Evolutionary conservation across 495 filamentous ascomycete species (phyloP).

Genomic region (Penicillium macrosclerotiorum): DNA sequence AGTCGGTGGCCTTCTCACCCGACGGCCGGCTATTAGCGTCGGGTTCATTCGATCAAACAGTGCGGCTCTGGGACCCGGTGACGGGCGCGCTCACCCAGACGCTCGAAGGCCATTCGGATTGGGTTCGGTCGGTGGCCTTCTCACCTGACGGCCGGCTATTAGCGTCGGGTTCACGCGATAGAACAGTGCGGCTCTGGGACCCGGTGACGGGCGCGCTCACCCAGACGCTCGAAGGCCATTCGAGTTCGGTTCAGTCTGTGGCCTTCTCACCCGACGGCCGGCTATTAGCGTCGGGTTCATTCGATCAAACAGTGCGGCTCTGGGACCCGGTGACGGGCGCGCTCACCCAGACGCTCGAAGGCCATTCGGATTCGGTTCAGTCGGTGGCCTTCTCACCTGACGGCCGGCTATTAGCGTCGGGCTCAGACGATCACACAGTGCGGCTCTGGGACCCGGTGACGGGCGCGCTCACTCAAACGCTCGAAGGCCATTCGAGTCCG

Average conservation of each 20-base stretch:
- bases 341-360: not conserved
- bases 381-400: conserved; percentile 21
- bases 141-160: conserved; percentile 22
- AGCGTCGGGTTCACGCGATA: conserved; percentile 15
- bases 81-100: conserved; percentile 8
- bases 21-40: conserved; percentile 13
- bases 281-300: conserved; percentile 1
- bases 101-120: conserved; percentile 20
- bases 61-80: conserved; percentile 28
- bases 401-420: conserved; percentile 12
- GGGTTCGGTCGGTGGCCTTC: conserved; percentile 23
- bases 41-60: conserved; percentile 11
- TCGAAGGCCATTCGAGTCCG: too few relatives aligned
- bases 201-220: not conserved
- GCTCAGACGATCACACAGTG: conserved; percentile 16
- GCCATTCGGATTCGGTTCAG: conserved; percentile 12
- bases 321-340: not conserved
- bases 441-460: conserved; percentile 26
- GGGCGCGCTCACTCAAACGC: not conserved
- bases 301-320: not conserved
- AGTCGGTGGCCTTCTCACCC: conserved; percentile 4
- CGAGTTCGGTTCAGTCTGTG: not conserved
- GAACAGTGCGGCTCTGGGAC: conserved; percentile 31
- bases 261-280: conserved; percentile 5
- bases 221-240: conserved; percentile 16